Conservation (phyloP, 2,329 filamentous ascomycete genomes). For the Acephala macrosclerotiorum region DNA sequence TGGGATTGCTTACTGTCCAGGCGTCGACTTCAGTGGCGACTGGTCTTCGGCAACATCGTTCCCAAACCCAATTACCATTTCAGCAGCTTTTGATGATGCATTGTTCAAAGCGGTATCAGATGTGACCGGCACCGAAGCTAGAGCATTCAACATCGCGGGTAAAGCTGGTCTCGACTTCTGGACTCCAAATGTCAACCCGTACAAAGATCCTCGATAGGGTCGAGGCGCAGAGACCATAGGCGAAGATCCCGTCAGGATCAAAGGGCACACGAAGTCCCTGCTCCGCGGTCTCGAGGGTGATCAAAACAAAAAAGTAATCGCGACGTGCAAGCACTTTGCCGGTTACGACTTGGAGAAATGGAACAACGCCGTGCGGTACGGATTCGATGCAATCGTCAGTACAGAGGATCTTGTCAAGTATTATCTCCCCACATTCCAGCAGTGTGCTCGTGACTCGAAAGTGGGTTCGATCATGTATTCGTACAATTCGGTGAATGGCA, state of each 20-base stretch:
- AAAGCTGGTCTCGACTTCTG: constrained; percentile 64
- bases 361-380: constrained; percentile 48
- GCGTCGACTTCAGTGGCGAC: constrained; percentile 54
- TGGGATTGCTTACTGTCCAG: constrained; percentile 62
- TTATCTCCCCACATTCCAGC: constrained; percentile 71
- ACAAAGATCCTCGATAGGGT: constrained; percentile 69
- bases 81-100: constrained; percentile 69
- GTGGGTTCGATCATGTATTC: constrained; percentile 66
- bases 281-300: constrained; percentile 61
- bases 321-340: constrained; percentile 67
- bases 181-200: constrained; percentile 74
- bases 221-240: constrained; percentile 67
- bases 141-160: constrained; percentile 69
- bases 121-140: constrained; percentile 64
- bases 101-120: constrained; percentile 63
- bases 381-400: constrained; percentile 63
- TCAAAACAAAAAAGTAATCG: constrained; percentile 51
- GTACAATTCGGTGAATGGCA: constrained; percentile 71
- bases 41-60: constrained; percentile 63
- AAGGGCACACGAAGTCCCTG: constrained; percentile 58
- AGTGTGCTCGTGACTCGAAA: constrained; percentile 64
- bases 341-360: constrained; percentile 58
- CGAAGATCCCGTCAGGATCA: constrained; percentile 60
- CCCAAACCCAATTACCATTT: constrained; percentile 67
- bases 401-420: constrained; percentile 72